Evolutionary conservation across 176 grass and related monocot genomes (phyloP), one percentile per base, ranked within the genome.

Genomic region (Ensete ventricosum): DNA sequence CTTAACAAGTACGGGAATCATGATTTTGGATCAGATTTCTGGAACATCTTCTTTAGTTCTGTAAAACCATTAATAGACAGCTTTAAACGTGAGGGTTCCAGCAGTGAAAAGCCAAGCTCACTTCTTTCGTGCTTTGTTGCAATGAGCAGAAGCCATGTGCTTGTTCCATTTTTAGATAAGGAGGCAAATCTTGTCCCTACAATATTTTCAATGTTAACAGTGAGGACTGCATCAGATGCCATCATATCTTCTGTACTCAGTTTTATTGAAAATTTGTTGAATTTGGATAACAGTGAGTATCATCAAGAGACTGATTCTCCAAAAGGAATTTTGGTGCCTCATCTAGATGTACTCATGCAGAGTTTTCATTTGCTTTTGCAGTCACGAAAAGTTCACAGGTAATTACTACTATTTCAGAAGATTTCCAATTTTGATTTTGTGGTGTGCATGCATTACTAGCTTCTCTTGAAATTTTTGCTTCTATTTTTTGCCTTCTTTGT

Each of bases 191-290:
- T 97, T 81, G 81, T 97, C 29, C 82, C 83, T 27, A 82, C 82
- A 14, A 83, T 97, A 71, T 97, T 93, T 85, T 91, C 94, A 81
- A 87, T 93, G 78, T 88, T 97, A 71, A 87, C 90, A 65, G 90
- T 93, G 75, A 93, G 81, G 77, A 93, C 84, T 21, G 94, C 85
- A 3, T 93, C 94, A 53, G 86, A 84, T 82, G 85, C 85, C 24
- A 89, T 97, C 60, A 82, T 87, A 62, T 90, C 87, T 69, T 86
- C 80, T 88, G 84, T 84, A 13, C 85, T 97, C 77, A 79, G 85
- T 27, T 90, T 97, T 76, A 83, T 93, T 57, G 93, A 97, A 77
- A 97, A 97, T 91, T 82, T 97, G 54, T 82, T 97, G 80, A 88
- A 74, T 73, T 63, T 97, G 76, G 88, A 97, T 85, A 86, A 53